A percentile compares a stretch with the other conserved stretches of the same genome.
phyloP scores from a whole-genome alignment of 257 asterid species.

The Primulina eburnea region DNA sequence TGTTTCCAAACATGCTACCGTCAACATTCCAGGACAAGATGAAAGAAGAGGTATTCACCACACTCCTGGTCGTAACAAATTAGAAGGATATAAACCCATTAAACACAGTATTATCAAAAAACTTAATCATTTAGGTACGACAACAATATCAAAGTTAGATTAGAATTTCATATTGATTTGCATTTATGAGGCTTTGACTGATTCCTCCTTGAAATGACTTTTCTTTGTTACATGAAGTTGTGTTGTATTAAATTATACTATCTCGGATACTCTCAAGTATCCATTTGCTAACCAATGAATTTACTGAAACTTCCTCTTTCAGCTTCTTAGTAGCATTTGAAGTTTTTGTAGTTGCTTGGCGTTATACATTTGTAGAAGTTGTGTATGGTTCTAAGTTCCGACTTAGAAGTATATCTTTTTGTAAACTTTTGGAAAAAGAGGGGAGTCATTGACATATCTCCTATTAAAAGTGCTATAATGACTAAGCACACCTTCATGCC shows the following conservation, averaged over 20 bases:
- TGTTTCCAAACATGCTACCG: constrained; percentile 90
- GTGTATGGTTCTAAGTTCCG: not conserved
- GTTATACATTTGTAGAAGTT: constrained; percentile 2
- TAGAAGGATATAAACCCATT: not conserved
- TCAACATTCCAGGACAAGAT: constrained; percentile 94
- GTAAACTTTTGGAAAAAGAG: not conserved
- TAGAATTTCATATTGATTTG: constrained; percentile 1
- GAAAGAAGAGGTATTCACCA: constrained; percentile 72
- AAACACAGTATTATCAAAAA: not conserved
- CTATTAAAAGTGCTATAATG: not conserved
- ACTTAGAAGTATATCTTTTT: not conserved
- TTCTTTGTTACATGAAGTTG: not conserved
- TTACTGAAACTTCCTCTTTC: not conserved
- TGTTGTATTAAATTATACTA: no score
- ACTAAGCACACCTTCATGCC: not conserved
- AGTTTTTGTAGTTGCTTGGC: not conserved
- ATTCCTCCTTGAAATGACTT: not conserved
- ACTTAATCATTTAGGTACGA: not conserved
- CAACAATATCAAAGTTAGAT: not conserved
- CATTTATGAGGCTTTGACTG: constrained; percentile 12
- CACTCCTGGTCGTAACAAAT: not conserved
- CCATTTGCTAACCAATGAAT: not conserved
- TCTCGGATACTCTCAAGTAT: not conserved
- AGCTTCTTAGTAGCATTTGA: not conserved
- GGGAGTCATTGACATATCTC: not conserved